Base-by-base conservation (phyloP, 768 basidiomycete genomes). In the Asterophora parasitica region DNA sequence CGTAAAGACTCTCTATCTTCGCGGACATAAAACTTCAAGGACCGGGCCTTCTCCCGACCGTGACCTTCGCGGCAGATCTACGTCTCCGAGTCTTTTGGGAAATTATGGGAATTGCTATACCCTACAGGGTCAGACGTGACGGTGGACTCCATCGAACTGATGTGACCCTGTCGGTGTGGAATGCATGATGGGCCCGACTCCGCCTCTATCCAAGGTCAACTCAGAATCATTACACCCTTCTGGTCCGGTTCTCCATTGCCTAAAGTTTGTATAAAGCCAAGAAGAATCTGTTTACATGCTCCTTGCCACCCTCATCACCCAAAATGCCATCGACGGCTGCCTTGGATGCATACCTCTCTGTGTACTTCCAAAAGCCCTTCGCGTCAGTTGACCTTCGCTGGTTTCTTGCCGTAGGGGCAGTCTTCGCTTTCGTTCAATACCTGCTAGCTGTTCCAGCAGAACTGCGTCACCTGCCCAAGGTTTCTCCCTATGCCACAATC, bases 401-500 rank as follows among this genome's bases (percentile, higher is more conserved):
- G 44, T 41, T 44, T 16, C 13, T 47, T 19, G 16, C 39, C 34
- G 17, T 40, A 4, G 30, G 20, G 17, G 26, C 46, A 30, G 11
- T 51, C 9, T 49, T 46, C 13, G 27, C 10, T 15, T 44, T 43
- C 11, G 20, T 57, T 17, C 44, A 52, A 32, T 54, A 58, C 40
- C 32, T 49, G 7, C 51, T 65, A 17, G 45, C 58, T 32, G 58
- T 61, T 28, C 68, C 68, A 8, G 36, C 58, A 9, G 52, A 66
- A 23, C 57, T 71, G 34, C 55, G 58, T 31, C 69, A 70, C 45
- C 59, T 70, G n/a, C 69, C 69, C 16, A 51, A 57, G 37, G 66
- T 67, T 26, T 61, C 68, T 4, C 60, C 65, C 4, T 54, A 64
- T 23, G 56, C 64, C 11, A 54, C 61, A 13, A 53, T 71, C 16